Conservation (phyloP, 306 rosid genomes). For the Argentina anserina region DNA sequence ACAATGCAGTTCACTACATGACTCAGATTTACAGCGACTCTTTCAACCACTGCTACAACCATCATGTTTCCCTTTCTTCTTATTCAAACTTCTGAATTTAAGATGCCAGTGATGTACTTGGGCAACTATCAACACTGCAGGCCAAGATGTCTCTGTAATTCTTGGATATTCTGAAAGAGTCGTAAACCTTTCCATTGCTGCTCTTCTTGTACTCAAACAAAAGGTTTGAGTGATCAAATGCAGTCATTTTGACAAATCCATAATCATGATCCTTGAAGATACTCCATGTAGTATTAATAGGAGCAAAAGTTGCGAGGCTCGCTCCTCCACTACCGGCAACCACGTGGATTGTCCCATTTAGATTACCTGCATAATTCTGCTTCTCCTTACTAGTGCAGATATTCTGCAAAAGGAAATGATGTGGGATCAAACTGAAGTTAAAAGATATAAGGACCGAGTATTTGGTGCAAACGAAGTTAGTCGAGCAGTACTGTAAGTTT, state of each 20-base stretch:
- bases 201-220: constrained; percentile 97
- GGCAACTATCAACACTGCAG: constrained; percentile 67
- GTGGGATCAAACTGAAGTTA: background rate
- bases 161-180: constrained; percentile 71
- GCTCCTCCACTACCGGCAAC: constrained; percentile 97
- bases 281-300: constrained; percentile 75
- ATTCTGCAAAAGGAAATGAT: constrained; percentile 44
- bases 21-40: background rate
- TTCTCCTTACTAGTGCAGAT: constrained; percentile 75
- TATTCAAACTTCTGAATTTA: constrained; percentile 22
- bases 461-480: background rate
- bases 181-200: constrained; percentile 76
- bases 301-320: constrained; percentile 58
- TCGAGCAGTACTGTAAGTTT: background rate
- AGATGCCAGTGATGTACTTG: constrained; percentile 58
- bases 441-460: background rate
- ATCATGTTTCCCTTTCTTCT: background rate
- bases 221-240: constrained; percentile 77
- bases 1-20: background rate
- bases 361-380: constrained; percentile 51
- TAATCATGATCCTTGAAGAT: constrained; percentile 66
- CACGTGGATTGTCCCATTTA: constrained; percentile 89
- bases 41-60: background rate
- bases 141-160: constrained; percentile 84
- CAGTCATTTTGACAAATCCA: constrained; percentile 85